phyloP scores from a whole-genome alignment of 140 eudicot species.

The Ambrosia hybrid region DNA sequence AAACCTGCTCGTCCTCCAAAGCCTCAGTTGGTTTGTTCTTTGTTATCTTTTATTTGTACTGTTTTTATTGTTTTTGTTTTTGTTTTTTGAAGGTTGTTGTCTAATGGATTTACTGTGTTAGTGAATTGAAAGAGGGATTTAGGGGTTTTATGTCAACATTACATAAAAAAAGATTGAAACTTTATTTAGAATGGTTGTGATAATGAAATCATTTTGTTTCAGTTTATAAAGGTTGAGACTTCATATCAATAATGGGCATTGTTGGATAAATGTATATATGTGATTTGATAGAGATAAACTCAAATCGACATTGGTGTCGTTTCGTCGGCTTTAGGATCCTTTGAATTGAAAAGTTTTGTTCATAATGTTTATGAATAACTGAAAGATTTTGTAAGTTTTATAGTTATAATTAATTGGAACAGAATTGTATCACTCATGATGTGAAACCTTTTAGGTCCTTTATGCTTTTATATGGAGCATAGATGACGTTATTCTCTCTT shows the following conservation, averaged over 20 bases:
- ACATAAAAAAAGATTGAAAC: too few relatives aligned
- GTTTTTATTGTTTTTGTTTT: neutral
- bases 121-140: constrained; percentile 8
- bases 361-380: too few relatives aligned
- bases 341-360: too few relatives aligned
- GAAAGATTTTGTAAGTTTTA: too few relatives aligned
- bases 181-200: too few relatives aligned
- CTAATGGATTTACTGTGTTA: neutral
- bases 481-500: too few relatives aligned
- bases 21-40: constrained; percentile 65
- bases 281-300: neutral
- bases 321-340: neutral
- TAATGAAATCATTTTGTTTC: too few relatives aligned
- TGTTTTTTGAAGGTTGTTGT: neutral
- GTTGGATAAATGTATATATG: neutral
- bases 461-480: too few relatives aligned
- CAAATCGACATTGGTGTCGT: neutral
- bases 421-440: too few relatives aligned
- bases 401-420: too few relatives aligned
- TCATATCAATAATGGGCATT: neutral
- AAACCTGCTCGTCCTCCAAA: constrained; percentile 76
- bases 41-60: too few relatives aligned
- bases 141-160: neutral
- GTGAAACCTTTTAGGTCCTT: too few relatives aligned
- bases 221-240: neutral